Conservation (phyloP, 2,329 filamentous ascomycete species). For the Cordyceps javanica region DNA sequence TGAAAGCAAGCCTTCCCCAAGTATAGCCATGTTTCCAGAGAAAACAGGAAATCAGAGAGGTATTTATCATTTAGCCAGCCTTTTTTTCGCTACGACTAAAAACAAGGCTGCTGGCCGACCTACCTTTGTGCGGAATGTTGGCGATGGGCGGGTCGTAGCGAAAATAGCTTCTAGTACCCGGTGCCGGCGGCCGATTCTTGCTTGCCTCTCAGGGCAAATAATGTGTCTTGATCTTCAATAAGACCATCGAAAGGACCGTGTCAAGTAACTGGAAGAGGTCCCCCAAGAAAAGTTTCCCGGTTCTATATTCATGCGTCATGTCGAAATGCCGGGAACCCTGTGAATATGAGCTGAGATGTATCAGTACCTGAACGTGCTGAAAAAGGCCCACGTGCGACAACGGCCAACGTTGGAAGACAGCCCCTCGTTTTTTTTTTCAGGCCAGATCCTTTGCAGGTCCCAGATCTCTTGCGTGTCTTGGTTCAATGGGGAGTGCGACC, state of each 20-base stretch:
- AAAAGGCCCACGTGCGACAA: neutral
- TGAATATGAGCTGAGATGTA: neutral
- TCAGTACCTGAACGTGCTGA: neutral
- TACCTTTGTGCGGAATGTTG: neutral
- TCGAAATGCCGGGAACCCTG: neutral
- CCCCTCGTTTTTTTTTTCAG: neutral
- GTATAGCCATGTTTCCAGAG: no score
- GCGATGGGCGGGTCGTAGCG: no score
- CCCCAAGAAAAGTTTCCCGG: no score
- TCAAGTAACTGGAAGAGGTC: no score
- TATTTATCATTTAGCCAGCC: neutral
- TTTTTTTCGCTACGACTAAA: neutral
- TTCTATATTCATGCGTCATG: neutral
- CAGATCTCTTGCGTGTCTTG: neutral
- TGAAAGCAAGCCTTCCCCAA: no score
- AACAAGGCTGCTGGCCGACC: neutral
- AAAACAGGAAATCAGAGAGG: neutral
- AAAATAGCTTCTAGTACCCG: no score
- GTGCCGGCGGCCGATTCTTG: no score
- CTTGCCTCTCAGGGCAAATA: neutral
- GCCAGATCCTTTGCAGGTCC: neutral
- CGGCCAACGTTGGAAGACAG: neutral
- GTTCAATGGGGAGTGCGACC: neutral
- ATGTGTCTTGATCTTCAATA: neutral
- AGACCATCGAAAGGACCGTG: no score